phyloP scores from a whole-genome alignment of 805 yeast species.

The Ascoidea rubescens region DNA sequence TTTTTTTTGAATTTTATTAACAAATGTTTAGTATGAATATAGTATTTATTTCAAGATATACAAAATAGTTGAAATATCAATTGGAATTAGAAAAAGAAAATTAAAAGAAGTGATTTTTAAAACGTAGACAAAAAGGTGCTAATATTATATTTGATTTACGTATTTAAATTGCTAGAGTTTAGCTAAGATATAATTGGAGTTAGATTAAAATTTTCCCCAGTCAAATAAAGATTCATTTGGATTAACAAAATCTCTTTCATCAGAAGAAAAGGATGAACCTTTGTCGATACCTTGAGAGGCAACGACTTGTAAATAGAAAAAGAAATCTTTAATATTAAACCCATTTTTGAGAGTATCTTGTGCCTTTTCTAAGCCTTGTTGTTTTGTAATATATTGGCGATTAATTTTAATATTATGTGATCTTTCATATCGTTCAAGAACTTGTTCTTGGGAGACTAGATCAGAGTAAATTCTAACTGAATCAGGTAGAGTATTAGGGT shows the following conservation, averaged over 20 bases:
- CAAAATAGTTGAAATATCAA: no score
- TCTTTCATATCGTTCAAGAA: conserved; percentile 26
- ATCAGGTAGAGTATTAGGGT: conserved; percentile 23
- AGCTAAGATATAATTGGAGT: no score
- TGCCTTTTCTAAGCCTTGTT: conserved; percentile 21
- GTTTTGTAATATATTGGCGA: conserved; percentile 18
- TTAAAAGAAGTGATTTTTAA: no score
- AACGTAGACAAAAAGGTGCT: no score
- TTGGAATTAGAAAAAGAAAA: no score
- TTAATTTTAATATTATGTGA: conserved; percentile 21
- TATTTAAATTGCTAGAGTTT: no score
- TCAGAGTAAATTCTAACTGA: conserved; percentile 28
- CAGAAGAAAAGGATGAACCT: conserved; percentile 20
- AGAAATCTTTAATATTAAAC: conserved; percentile 21
- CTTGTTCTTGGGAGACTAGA: conserved; percentile 22
- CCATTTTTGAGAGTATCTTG: conserved; percentile 17
- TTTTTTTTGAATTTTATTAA: no score
- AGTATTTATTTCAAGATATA: no score
- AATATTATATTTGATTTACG: no score
- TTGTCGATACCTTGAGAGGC: conserved; percentile 25
- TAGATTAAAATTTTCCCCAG: conserved; percentile 21
- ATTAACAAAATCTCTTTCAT: conserved; percentile 29
- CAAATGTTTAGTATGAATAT: no score
- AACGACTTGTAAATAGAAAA: conserved; percentile 22
- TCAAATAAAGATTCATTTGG: conserved; percentile 30